Percentiles rank a stretch among this genome's conserved stretches.
Conservation (phyloP, 129 eudicot genomes). For the Escallonia herrerae region DNA sequence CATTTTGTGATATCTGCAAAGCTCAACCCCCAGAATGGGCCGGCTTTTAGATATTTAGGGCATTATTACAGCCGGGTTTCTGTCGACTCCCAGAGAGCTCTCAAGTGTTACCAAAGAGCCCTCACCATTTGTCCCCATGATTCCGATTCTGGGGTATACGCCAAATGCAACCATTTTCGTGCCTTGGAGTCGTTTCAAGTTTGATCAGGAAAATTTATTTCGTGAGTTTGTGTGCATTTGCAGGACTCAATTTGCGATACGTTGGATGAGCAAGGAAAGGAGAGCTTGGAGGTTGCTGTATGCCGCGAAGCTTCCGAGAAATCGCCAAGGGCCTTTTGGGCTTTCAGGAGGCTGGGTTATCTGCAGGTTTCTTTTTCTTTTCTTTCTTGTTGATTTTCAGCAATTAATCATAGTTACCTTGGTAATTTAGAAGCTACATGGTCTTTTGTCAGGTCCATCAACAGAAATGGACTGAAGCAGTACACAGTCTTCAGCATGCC, state of each 20-base stretch:
- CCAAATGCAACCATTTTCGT: conserved; percentile 3
- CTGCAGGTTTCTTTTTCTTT: conserved; percentile 48
- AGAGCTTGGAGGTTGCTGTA: conserved; percentile 70
- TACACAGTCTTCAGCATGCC: conserved; percentile 90
- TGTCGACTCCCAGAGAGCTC: conserved; percentile 70
- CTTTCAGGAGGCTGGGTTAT: conserved; percentile 78
- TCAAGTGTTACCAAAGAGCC: conserved; percentile 97
- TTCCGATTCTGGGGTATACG: conserved; percentile 60
- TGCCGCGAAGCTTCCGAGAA: conserved; percentile 79
- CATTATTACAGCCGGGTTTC: conserved; percentile 62
- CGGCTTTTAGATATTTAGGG: conserved; percentile 84
- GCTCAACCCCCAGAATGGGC: conserved; percentile 68
- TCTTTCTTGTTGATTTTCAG: neutral
- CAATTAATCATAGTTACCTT: no score
- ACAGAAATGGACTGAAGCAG: conserved; percentile 80
- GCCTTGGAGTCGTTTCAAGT: neutral
- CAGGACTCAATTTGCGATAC: conserved; percentile 86
- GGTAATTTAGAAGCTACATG: neutral
- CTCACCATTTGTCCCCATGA: conserved; percentile 70
- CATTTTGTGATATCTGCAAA: conserved; percentile 79
- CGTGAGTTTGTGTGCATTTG: conserved; percentile 3
- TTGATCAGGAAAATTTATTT: conserved; percentile 2
- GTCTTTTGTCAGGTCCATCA: conserved; percentile 53
- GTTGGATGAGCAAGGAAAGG: conserved; percentile 79
- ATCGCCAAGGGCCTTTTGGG: conserved; percentile 99